Conservation (phyloP, 139 green algal species). For the Haematococcus sp. region DNA sequence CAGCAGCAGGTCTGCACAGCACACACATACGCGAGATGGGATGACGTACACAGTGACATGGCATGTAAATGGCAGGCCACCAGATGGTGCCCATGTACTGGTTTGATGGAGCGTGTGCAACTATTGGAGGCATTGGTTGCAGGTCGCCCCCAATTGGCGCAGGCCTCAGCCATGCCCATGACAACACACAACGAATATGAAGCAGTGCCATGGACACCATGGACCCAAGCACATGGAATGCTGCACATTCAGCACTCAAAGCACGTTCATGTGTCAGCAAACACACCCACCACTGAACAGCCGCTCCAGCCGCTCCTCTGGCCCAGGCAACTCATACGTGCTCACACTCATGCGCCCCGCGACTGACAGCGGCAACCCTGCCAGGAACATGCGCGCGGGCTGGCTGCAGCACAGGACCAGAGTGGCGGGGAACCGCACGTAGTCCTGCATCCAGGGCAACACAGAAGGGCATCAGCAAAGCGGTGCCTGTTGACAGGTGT, state of each 20-base stretch:
- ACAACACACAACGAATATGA: too few relatives aligned
- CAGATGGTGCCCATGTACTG: neutral
- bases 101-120: neutral
- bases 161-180: too few relatives aligned
- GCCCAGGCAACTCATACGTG: neutral
- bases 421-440: neutral
- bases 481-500: too few relatives aligned
- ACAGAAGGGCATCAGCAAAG: too few relatives aligned
- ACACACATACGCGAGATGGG: too few relatives aligned
- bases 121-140: too few relatives aligned
- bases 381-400: neutral
- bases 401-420: slow-evolving; percentile 5
- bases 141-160: too few relatives aligned
- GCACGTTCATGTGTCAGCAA: neutral
- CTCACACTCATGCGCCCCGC: neutral
- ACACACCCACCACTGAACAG: slow-evolving; percentile 3
- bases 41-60: too few relatives aligned
- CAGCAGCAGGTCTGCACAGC: neutral
- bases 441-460: slow-evolving; percentile 4
- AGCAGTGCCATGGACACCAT: too few relatives aligned
- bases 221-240: too few relatives aligned
- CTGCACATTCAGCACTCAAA: too few relatives aligned
- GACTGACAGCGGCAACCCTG: neutral
- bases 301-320: neutral
- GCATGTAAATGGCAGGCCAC: too few relatives aligned